Percentiles rank a stretch among this genome's conserved stretches.
phyloP scores from a whole-genome alignment of 441 rosid genomes.

The Sinapis alba region DNA sequence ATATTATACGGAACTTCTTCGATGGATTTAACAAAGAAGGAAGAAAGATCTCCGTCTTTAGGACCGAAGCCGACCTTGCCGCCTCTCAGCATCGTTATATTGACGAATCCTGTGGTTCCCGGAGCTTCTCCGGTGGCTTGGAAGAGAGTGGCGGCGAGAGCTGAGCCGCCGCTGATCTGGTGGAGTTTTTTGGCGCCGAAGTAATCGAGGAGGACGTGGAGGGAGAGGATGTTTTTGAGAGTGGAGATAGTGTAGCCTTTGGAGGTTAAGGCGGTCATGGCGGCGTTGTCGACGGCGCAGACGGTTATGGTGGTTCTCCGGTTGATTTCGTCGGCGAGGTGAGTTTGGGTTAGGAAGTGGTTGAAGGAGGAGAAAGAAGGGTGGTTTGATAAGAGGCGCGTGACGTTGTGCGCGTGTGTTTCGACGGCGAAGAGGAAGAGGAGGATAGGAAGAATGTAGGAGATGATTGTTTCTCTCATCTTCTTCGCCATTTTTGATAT shows the following conservation, averaged over 20 bases:
- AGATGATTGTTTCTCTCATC: conserved; percentile 17
- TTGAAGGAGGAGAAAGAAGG: conserved; percentile 71
- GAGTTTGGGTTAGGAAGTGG: conserved; percentile 63
- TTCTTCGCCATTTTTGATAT: conserved; percentile 32
- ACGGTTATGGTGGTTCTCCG: conserved; percentile 70
- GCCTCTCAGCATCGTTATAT: conserved; percentile 64
- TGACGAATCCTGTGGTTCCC: conserved; percentile 59
- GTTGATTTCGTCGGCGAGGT: conserved; percentile 69
- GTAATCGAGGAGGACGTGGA: conserved; percentile 71
- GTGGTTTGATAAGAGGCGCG: conserved; percentile 59
- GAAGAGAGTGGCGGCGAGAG: conserved; percentile 60
- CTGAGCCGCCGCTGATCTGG: conserved; percentile 59
- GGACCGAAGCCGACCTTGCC: conserved; percentile 71
- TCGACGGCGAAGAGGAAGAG: conserved; percentile 26
- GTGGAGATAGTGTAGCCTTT: conserved; percentile 54
- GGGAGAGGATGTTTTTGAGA: conserved; percentile 62
- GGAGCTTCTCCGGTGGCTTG: conserved; percentile 72
- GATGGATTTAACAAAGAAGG: conserved; percentile 59
- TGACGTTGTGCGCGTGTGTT: conserved; percentile 62
- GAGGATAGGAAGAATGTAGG: conserved; percentile 28
- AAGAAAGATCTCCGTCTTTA: conserved; percentile 49
- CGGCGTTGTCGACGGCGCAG: conserved; percentile 64
- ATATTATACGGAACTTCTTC: conserved; percentile 62
- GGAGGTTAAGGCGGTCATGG: conserved; percentile 52
- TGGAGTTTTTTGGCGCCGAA: conserved; percentile 74